Evolutionary conservation across 495 filamentous ascomycete genomes (phyloP), one percentile per base, ranked within the genome.

Genomic region (Immersiella caudata): DNA sequence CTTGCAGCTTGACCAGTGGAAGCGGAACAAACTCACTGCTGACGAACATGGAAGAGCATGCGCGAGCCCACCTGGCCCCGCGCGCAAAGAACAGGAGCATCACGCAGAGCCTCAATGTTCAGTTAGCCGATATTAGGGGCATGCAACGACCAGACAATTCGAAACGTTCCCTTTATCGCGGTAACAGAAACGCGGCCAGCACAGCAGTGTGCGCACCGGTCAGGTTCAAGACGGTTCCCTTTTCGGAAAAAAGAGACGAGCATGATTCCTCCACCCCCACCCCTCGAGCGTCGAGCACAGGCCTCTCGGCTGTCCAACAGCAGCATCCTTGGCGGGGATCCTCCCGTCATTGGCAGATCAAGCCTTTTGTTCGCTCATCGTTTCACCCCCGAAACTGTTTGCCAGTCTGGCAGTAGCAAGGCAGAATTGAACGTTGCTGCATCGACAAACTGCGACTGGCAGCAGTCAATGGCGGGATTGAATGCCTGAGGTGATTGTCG

Each of bases 281-380:
- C 40, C 40, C 11, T 46, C 40, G 2, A 46, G 29, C 40, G 64
- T 11, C 20, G 33, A 58, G 22, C 64, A 49, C n/a, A 40, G 63
- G 36, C 58, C 29, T 20, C 29, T 33, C 29, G 29, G 8, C 4
- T 33, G 4, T 8, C 65, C 12, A 55, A 27, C 2, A 25, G 16
- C 24, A 40, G 60, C 20, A 18, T 29, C 62, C 62, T 36, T 57
- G 50, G 18, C 51, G 50, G 26, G 62, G 51, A 65, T 65, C 62
- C 52, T 65, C 62, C 62, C 62, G 51, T 33, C 29, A 65, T 57
- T 65, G 62, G 62, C 21, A 25, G 7, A 16, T 33, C 60, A 63
- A 51, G 55, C 12, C 52, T 66, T 54, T 22, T 40, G 26, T 14
- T 57, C 51, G 21, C 21, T 57, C 12, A 3, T 14, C 22, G 12